A percentile compares a stretch with the other conserved stretches of the same genome.
These are phyloP conservation scores for Pleurotus djamor DNA, from an alignment of 768 basidiomycete genomes.

Conservation along the genomic window DNA sequence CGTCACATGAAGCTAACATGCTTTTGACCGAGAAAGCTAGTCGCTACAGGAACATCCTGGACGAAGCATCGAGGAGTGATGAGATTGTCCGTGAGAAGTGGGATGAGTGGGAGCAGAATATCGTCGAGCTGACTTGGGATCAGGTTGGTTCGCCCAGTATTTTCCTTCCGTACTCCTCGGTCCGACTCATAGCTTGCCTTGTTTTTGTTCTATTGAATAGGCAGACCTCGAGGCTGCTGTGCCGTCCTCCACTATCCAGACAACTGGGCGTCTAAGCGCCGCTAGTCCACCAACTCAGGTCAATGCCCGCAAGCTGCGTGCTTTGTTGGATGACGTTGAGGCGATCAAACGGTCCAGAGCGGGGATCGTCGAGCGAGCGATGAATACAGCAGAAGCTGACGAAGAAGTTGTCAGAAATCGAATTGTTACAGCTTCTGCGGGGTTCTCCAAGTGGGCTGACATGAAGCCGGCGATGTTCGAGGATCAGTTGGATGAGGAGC, in stretches of 20 bases:
- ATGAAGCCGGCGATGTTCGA: slow-evolving; percentile 88
- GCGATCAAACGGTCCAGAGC: slow-evolving; percentile 60
- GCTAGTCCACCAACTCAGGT: slow-evolving; percentile 50
- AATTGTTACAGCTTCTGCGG: slow-evolving; percentile 63
- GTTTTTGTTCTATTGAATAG: slow-evolving; percentile 29
- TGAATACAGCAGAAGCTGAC: slow-evolving; percentile 44
- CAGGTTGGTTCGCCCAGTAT: slow-evolving; percentile 44
- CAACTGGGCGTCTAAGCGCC: slow-evolving; percentile 27
- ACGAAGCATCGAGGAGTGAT: slow-evolving; percentile 74
- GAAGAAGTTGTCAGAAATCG: slow-evolving; percentile 73
- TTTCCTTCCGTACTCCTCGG: background rate
- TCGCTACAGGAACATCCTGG: slow-evolving; percentile 70
- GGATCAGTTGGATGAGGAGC: slow-evolving; percentile 72
- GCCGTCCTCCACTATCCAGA: slow-evolving; percentile 56
- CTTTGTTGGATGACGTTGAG: slow-evolving; percentile 78
- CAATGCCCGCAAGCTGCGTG: slow-evolving; percentile 69
- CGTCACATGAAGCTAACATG: slow-evolving; percentile 79
- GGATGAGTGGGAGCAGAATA: slow-evolving; percentile 81
- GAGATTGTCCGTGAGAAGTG: slow-evolving; percentile 77
- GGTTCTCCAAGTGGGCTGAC: slow-evolving; percentile 64
- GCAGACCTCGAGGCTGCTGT: slow-evolving; percentile 63
- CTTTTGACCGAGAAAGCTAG: slow-evolving; percentile 70
- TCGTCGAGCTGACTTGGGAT: slow-evolving; percentile 66
- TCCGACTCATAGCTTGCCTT: background rate
- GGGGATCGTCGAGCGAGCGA: slow-evolving; percentile 63